Percentiles rank a stretch among this genome's conserved stretches.
Conservation (phyloP, 768 basidiomycete species). For the Daedalea quercina region DNA sequence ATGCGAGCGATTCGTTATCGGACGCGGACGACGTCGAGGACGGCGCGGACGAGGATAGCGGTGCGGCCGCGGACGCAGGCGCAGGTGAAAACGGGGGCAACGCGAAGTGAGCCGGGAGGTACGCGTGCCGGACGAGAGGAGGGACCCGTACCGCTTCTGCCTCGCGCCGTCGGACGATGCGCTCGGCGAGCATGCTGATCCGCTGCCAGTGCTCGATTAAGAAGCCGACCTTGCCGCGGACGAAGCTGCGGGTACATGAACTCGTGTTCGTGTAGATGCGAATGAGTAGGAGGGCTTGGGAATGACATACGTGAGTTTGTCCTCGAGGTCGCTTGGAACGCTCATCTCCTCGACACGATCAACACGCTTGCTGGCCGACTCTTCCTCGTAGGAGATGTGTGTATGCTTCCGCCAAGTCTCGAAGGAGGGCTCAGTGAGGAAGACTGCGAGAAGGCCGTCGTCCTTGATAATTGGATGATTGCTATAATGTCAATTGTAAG, state of each 20-base stretch:
- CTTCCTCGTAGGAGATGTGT: constrained; percentile 77
- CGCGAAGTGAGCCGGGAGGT: constrained; percentile 64
- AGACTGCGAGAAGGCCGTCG: constrained; percentile 75
- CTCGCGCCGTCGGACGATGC: constrained; percentile 84
- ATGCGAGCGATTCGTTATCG: constrained; percentile 3
- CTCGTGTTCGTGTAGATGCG: constrained; percentile 2
- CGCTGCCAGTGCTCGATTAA: constrained; percentile 91
- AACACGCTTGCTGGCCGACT: constrained; percentile 71
- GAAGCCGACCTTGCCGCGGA: constrained; percentile 68
- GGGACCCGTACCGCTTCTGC: constrained; percentile 82
- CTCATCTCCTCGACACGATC: constrained; percentile 85
- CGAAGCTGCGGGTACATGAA: constrained; percentile 38
- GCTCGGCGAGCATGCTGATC: constrained; percentile 81
- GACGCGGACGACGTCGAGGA: constrained; percentile 13
- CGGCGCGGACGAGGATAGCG: constrained; percentile 26
- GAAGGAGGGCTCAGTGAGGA: constrained; percentile 78
- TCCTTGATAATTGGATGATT: constrained; percentile 92
- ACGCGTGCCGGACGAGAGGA: constrained; percentile 51
- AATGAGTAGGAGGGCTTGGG: not conserved
- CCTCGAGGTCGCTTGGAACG: constrained; percentile 88
- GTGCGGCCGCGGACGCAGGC: constrained; percentile 10
- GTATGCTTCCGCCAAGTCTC: constrained; percentile 84
- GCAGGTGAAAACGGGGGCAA: constrained; percentile 36
- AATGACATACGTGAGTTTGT: constrained; percentile 69
- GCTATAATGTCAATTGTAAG: constrained; percentile 32